Conservation (phyloP, 768 basidiomycete genomes). For the Saitozyma podzolica region DNA sequence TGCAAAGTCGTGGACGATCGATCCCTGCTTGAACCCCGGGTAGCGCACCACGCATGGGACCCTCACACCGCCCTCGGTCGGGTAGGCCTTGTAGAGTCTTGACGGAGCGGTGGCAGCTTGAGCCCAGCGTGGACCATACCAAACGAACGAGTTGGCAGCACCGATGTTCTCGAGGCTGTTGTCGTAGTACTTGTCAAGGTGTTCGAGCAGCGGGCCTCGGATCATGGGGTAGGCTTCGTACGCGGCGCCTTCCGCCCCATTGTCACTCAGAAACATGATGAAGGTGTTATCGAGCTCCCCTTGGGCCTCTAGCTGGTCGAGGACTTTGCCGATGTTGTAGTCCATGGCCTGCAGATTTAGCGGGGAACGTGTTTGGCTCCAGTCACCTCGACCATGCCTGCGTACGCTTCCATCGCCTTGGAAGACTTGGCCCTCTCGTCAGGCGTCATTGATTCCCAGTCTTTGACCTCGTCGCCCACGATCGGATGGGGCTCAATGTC, state of each 20-base stretch:
- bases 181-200: slow-evolving; percentile 31
- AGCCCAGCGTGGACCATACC: slow-evolving; percentile 28
- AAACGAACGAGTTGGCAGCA: slow-evolving; percentile 36
- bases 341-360: slow-evolving; percentile 25
- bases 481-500: slow-evolving; percentile 23
- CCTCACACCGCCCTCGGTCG: slow-evolving; percentile 37
- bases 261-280: slow-evolving; percentile 45
- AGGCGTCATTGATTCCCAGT: slow-evolving; percentile 34
- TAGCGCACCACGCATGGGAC: slow-evolving; percentile 34
- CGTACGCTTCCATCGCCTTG: slow-evolving; percentile 42
- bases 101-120: slow-evolving; percentile 49
- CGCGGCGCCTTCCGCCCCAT: slow-evolving; percentile 18
- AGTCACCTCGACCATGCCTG: slow-evolving; percentile 37
- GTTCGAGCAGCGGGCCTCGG: slow-evolving; percentile 20
- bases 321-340: slow-evolving; percentile 39
- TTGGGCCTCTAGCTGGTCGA: slow-evolving; percentile 31
- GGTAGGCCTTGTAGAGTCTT: slow-evolving; percentile 37
- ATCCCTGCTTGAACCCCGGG: background rate
- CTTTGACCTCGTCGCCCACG: background rate
- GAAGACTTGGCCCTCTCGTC: slow-evolving; percentile 32
- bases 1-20: slow-evolving; percentile 33
- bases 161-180: slow-evolving; percentile 42
- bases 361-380: too few relatives aligned
- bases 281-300: slow-evolving; percentile 49
- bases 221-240: slow-evolving; percentile 18